Conservation (phyloP, 805 yeast genomes). For the Candida sonorensis region DNA sequence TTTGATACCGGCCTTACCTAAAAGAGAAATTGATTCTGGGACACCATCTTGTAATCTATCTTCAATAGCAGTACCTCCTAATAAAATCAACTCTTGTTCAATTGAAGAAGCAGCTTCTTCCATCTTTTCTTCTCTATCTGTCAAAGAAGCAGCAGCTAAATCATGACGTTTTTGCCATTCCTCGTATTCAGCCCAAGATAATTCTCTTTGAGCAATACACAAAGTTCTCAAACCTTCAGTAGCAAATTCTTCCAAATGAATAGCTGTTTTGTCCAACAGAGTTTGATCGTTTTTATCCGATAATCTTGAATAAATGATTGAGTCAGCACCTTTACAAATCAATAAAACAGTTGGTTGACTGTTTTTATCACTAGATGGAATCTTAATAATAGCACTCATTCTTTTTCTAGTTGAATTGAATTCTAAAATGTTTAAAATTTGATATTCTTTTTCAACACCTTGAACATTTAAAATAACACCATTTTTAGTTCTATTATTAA, state of each 20-base stretch:
- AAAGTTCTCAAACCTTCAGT: slow-evolving; percentile 79
- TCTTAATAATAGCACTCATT: slow-evolving; percentile 75
- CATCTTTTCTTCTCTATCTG: slow-evolving; percentile 59
- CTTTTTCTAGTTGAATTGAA: slow-evolving; percentile 82
- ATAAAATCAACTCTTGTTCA: slow-evolving; percentile 54
- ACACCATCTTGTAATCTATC: slow-evolving; percentile 84
- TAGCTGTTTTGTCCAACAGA: slow-evolving; percentile 53
- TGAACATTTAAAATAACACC: slow-evolving; percentile 64
- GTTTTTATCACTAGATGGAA: slow-evolving; percentile 42
- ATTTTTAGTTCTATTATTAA: slow-evolving; percentile 56
- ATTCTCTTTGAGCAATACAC: slow-evolving; percentile 68
- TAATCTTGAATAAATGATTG: slow-evolving; percentile 66
- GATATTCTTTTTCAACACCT: slow-evolving; percentile 65
- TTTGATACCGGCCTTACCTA: slow-evolving; percentile 74
- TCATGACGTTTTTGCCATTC: slow-evolving; percentile 60
- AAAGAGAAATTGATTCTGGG: slow-evolving; percentile 66
- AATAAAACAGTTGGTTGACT: slow-evolving; percentile 55
- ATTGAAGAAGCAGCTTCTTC: slow-evolving; percentile 70
- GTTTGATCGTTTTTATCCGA: slow-evolving; percentile 36
- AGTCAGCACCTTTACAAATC: slow-evolving; percentile 83
- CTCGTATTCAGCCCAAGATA: slow-evolving; percentile 53
- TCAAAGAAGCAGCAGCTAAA: slow-evolving; percentile 57
- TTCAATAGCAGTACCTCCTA: slow-evolving; percentile 86
- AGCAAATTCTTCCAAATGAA: slow-evolving; percentile 71
- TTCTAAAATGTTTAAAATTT: slow-evolving; percentile 63